These are phyloP conservation scores for Penicillium sclerotiorum DNA, from an alignment of 2,329 filamentous ascomycete species.

Conservation along the genomic window DNA sequence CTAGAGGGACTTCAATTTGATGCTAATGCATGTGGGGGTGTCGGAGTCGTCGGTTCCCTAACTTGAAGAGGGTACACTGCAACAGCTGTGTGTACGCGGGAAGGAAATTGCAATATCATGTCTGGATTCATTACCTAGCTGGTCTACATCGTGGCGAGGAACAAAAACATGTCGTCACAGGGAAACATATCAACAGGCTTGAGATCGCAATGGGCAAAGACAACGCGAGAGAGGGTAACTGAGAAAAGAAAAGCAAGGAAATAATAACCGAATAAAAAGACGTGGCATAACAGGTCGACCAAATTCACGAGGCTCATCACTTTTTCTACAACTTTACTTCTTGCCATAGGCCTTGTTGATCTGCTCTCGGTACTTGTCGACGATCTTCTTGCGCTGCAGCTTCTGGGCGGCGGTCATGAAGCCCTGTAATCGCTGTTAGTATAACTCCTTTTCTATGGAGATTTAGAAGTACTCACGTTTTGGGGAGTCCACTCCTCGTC, in stretches of 20 bases:
- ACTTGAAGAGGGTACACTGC: too few species aligned
- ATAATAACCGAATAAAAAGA: neutral
- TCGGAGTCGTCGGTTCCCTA: too few species aligned
- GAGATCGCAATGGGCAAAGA: slow-evolving; percentile 13
- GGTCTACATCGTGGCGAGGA: slow-evolving; percentile 17
- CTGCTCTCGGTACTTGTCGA: slow-evolving; percentile 63
- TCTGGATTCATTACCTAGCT: slow-evolving; percentile 22
- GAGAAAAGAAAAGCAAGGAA: slow-evolving; percentile 12
- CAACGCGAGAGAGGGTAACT: slow-evolving; percentile 22
- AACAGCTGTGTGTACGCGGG: too few species aligned
- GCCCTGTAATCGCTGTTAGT: slow-evolving; percentile 46
- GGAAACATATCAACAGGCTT: slow-evolving; percentile 18
- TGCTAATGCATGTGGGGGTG: neutral
- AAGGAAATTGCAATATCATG: slow-evolving; percentile 11
- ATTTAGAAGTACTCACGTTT: slow-evolving; percentile 34
- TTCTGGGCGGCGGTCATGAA: slow-evolving; percentile 72
- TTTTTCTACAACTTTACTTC: slow-evolving; percentile 30
- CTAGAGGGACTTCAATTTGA: slow-evolving; percentile 6
- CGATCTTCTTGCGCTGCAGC: slow-evolving; percentile 69
- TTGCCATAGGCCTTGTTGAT: slow-evolving; percentile 63
- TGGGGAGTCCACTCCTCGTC: slow-evolving; percentile 51
- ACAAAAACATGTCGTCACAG: neutral
- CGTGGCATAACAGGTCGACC: slow-evolving; percentile 7
- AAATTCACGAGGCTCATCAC: neutral
- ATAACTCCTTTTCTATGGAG: slow-evolving; percentile 26